These are phyloP conservation scores for Rhodamnia argentea DNA, from an alignment of 345 rosid genomes.

Conservation along the genomic window DNA sequence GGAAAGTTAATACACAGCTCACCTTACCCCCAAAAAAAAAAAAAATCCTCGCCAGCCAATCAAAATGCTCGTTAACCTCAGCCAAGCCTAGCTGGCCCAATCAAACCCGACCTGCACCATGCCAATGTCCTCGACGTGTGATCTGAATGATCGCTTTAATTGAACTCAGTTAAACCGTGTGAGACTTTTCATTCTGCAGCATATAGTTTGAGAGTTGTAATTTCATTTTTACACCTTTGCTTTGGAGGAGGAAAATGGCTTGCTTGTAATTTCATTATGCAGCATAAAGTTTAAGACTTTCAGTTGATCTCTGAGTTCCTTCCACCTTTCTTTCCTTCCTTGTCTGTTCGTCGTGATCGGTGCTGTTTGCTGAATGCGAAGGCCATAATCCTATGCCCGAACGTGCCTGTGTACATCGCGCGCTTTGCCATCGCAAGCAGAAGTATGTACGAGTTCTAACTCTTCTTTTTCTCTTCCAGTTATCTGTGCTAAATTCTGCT, in stretches of 20 bases:
- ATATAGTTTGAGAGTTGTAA: neutral
- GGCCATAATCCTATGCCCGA: conserved; percentile 87
- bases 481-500: neutral
- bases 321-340: neutral
- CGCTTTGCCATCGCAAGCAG: conserved; percentile 75
- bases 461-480: neutral
- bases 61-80: neutral
- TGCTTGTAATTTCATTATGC: neutral
- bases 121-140: neutral
- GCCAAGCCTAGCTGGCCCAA: neutral
- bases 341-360: neutral
- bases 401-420: conserved; percentile 84
- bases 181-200: neutral
- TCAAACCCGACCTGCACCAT: neutral
- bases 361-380: conserved; percentile 3
- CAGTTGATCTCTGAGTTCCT: neutral
- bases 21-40: too few relatives aligned
- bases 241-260: neutral
- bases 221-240: neutral
- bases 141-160: neutral
- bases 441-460: conserved; percentile 44
- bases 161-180: too few relatives aligned
- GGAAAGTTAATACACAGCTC: too few relatives aligned
- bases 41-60: neutral
- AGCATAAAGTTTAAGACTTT: neutral